These are phyloP conservation scores for Novakomyces olei DNA, from an alignment of 805 yeast species.

Conservation along the genomic window DNA sequence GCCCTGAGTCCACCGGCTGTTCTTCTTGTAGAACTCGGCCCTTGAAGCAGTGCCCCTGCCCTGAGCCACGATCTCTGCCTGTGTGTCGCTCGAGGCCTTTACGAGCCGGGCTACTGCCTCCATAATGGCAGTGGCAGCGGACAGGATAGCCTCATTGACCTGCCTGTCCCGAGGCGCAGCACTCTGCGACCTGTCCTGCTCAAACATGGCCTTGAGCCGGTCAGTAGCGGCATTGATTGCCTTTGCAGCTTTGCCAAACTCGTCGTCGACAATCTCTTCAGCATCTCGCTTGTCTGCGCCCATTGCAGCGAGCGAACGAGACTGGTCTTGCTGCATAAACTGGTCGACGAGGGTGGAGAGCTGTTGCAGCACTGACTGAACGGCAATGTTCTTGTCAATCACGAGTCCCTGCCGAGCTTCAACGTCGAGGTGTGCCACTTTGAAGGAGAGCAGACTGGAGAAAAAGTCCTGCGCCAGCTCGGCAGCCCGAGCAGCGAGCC, in stretches of 20 bases:
- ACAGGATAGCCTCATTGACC: constrained; percentile 52
- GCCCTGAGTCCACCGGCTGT: constrained; percentile 87
- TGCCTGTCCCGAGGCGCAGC: constrained; percentile 36
- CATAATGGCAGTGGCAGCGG: constrained; percentile 62
- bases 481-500: constrained; percentile 33
- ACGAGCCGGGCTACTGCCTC: constrained; percentile 54
- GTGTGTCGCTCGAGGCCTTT: constrained; percentile 57
- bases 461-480: constrained; percentile 40
- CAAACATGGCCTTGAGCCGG: constrained; percentile 31
- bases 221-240: constrained; percentile 45
- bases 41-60: constrained; percentile 44
- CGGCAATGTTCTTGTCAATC: constrained; percentile 48
- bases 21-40: constrained; percentile 63
- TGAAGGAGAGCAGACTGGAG: constrained; percentile 31
- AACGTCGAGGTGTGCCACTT: constrained; percentile 27
- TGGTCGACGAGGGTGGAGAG: constrained; percentile 34
- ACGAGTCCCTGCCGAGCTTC: constrained; percentile 59
- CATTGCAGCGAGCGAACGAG: constrained; percentile 8
- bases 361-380: constrained; percentile 47
- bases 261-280: constrained; percentile 49
- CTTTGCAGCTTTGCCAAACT: constrained; percentile 49
- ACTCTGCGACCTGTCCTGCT: constrained; percentile 27
- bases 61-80: constrained; percentile 53
- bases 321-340: constrained; percentile 23
- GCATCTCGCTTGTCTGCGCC: constrained; percentile 25